These are phyloP conservation scores for Calendula officinalis DNA, from an alignment of 129 eudicot species.

Conservation along the genomic window DNA sequence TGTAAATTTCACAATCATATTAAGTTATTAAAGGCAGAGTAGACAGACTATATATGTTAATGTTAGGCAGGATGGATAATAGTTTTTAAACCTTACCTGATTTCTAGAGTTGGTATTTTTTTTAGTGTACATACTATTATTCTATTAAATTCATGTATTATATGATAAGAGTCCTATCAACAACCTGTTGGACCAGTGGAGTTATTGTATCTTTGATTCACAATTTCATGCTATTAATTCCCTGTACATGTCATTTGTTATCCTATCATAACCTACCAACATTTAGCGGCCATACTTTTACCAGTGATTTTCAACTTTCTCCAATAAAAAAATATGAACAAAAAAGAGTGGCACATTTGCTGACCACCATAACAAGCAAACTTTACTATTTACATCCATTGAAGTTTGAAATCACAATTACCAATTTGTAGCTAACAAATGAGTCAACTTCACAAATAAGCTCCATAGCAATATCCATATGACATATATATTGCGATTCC, in stretches of 20 bases:
- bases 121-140: too few species aligned
- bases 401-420: not conserved
- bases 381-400: too few species aligned
- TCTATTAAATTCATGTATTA: not conserved
- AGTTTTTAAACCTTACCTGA: not conserved
- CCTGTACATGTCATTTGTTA: too few species aligned
- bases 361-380: too few species aligned
- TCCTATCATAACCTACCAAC: conserved; percentile 6
- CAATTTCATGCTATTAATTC: too few species aligned
- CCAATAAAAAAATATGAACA: too few species aligned
- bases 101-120: not conserved
- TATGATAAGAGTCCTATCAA: not conserved
- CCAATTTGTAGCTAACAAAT: not conserved
- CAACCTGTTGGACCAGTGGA: not conserved
- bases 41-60: not conserved
- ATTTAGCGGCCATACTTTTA: not conserved
- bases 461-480: too few species aligned
- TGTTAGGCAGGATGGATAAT: not conserved
- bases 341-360: too few species aligned
- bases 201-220: too few species aligned
- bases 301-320: too few species aligned
- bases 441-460: conserved; percentile 3
- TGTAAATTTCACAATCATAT: not conserved
- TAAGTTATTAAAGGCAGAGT: not conserved
- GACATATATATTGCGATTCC: not conserved